These are phyloP conservation scores for Candida vaughaniae DNA, from an alignment of 805 yeast genomes.

Conservation along the genomic window DNA sequence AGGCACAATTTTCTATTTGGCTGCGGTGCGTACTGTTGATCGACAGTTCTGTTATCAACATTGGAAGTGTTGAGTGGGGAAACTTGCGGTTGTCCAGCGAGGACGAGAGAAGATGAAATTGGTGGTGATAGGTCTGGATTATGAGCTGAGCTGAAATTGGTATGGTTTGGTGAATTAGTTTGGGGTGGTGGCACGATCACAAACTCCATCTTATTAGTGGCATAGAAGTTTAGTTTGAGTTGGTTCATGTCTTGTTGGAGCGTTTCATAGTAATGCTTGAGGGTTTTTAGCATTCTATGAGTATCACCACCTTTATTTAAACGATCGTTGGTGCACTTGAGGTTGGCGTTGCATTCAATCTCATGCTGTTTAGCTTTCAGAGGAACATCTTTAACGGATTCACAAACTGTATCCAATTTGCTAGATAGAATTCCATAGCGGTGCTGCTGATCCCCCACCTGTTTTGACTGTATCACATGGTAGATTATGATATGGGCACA, in stretches of 20 bases:
- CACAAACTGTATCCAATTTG: neutral
- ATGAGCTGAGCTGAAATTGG: neutral
- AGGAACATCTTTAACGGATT: neutral
- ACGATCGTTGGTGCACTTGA: conserved; percentile 14
- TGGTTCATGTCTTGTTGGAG: neutral
- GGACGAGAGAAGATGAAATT: neutral
- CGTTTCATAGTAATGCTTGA: conserved; percentile 3
- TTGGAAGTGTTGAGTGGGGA: neutral
- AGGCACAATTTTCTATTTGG: too few species aligned
- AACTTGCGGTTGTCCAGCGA: too few species aligned
- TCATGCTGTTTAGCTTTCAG: neutral
- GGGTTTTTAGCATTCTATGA: conserved; percentile 11
- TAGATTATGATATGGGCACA: too few species aligned
- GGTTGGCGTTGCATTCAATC: neutral
- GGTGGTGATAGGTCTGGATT: neutral
- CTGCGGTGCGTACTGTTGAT: neutral
- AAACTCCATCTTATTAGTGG: conserved; percentile 3
- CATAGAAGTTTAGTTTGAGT: conserved; percentile 11
- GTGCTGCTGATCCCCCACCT: conserved; percentile 1
- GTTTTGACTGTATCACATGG: conserved; percentile 1
- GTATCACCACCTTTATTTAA: conserved; percentile 19
- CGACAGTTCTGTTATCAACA: neutral
- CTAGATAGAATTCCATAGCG: neutral
- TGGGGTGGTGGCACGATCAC: conserved; percentile 10
- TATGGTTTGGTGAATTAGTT: neutral